Conservation (phyloP, 805 yeast species). For the Candida ponderosae region DNA sequence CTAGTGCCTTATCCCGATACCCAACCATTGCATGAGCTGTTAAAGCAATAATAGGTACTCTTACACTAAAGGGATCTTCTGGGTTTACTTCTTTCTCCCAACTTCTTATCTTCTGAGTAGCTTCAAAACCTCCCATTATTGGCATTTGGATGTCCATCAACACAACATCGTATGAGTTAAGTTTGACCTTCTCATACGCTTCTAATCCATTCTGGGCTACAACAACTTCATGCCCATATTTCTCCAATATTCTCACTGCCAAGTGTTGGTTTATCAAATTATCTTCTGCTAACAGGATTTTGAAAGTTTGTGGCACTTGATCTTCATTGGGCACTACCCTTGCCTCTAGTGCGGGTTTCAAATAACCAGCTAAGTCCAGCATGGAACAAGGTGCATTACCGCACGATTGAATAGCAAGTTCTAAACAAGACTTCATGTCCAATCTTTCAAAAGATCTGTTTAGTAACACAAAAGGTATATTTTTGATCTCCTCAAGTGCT, state of each 20-base stretch:
- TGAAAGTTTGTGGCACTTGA: conserved; percentile 70
- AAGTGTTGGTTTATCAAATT: conserved; percentile 77
- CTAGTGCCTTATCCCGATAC: conserved; percentile 77
- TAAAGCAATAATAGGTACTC: conserved; percentile 83
- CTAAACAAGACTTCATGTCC: conserved; percentile 75
- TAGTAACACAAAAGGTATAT: conserved; percentile 74
- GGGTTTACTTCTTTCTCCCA: conserved; percentile 82
- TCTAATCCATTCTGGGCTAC: conserved; percentile 85
- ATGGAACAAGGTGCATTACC: conserved; percentile 86
- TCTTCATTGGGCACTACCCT: conserved; percentile 73
- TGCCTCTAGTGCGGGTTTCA: conserved; percentile 80
- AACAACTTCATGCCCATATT: conserved; percentile 75
- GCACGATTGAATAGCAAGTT: conserved; percentile 78
- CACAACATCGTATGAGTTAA: conserved; percentile 66
- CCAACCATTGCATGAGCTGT: conserved; percentile 96
- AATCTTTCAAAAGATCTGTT: conserved; percentile 71
- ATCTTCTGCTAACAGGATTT: conserved; percentile 77
- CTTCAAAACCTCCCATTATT: conserved; percentile 91
- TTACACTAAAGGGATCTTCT: conserved; percentile 55
- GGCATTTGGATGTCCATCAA: conserved; percentile 96
- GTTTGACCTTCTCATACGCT: conserved; percentile 69
- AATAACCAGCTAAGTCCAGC: conserved; percentile 72
- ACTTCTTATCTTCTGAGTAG: conserved; percentile 77
- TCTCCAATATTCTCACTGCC: conserved; percentile 78
- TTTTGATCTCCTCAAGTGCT: conserved; percentile 67